Base-by-base conservation (phyloP, 176 grass and related monocot species). In the Carex parvula region DNA sequence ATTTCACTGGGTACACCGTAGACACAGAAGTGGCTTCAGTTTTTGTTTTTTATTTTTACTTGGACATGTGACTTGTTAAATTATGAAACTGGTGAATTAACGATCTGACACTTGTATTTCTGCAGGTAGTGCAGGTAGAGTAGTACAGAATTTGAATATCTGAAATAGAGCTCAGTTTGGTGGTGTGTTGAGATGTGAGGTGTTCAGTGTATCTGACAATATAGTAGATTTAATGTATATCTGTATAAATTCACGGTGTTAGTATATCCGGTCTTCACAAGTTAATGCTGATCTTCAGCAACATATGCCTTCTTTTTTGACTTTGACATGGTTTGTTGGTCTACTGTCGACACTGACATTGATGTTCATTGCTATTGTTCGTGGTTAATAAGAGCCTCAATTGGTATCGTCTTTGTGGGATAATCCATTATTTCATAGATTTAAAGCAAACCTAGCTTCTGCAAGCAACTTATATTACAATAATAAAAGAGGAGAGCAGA, bases 151-250 rank as follows among this genome's bases (percentile, higher is more conserved):
- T 12, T 44, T 1, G 11, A 48, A 81, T 60, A 50, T 35, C 46
- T 44, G 21, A 22, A 41, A 55, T 41, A 33, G 39, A 81, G 30
- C 59, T 81, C 26, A 76, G 14, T 52, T 76, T 76, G 15, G 63
- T n/a, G 60, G 11, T 26, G 37, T 71, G 24, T 24, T 24, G 24
- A 24, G 24, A 24, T 24, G 24, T 21, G 44, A 66, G 80, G 41
- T 6, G 11, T 62, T 16, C 24, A 52, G 44, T 82, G 62, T 11
- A 77, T 30, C 17, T 65, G 41, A 64, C 21, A 81, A 44, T 21
- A 81, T 81, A 81, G 54, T 81, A 46, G 48, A 64, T 64, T 24
- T 42, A 32, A 83, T 83, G 80, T 83, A 68, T 83, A 83, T 61
- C 55, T 65, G 64, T 83, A 68, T 83, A 68, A 83, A 68, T 20